These are phyloP conservation scores for Mallotus repandus DNA, from an alignment of 441 rosid genomes.

Conservation along the genomic window DNA sequence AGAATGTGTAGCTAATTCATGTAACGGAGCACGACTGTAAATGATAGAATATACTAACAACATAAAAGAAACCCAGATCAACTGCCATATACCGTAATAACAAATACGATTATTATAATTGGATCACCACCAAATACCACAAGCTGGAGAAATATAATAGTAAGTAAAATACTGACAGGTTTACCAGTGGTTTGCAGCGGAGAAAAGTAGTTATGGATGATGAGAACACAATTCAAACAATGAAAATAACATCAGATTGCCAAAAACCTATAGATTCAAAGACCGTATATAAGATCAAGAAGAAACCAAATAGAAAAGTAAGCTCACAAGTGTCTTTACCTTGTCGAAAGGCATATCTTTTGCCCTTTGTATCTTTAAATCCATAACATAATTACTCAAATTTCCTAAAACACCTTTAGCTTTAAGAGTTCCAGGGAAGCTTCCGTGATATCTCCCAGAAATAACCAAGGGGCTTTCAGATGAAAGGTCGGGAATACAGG, in stretches of 20 bases:
- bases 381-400: constrained; percentile 49
- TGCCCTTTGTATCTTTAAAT: constrained; percentile 56
- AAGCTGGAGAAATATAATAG: background rate
- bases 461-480: constrained; percentile 55
- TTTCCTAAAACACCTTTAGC: constrained; percentile 69
- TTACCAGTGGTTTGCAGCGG: too few species aligned
- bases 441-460: constrained; percentile 73
- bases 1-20: background rate
- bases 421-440: constrained; percentile 58
- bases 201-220: background rate
- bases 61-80: background rate
- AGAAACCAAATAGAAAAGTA: background rate
- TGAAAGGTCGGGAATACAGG: constrained; percentile 72
- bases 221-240: background rate
- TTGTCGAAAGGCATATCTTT: constrained; percentile 71
- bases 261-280: background rate
- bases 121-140: background rate
- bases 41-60: background rate
- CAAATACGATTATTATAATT: background rate
- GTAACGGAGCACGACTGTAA: background rate
- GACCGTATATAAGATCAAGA: background rate
- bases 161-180: background rate
- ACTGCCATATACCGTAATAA: background rate
- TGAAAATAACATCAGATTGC: background rate
- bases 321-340: constrained; percentile 39